Evolutionary conservation across 371 early-diverging fungal species (phyloP), one percentile per base, ranked within the genome.

Genomic region (Mortierella sp.): DNA sequence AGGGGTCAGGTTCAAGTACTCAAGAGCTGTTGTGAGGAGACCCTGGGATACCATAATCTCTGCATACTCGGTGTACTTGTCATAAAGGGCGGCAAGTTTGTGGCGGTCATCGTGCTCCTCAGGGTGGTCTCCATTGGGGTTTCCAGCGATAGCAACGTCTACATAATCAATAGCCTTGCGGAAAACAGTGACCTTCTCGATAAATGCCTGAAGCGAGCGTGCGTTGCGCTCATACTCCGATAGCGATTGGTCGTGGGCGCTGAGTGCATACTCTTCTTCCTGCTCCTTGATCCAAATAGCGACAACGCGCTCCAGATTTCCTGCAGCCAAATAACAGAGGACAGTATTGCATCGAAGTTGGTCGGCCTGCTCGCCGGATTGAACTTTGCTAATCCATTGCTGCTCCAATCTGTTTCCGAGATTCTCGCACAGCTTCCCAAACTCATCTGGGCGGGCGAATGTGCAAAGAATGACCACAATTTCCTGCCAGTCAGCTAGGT

Each of bases 131-230:
- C 76, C 76, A 31, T 85, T 83, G 45, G 84, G 83, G 13, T 86
- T 78, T 37, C 85, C 81, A 51, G 86, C 85, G 54, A 81, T 83
- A n/a, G 83, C 80, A 7, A 85, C 67, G 34, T 95, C 95, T 22
- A 91, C 89, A 83, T 91, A 97, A 37, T 91, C 89, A 65, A 97
- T 94, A 0, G 97, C 98, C 69, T 92, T 93, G 42, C 95, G 89
- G 89, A 96, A 96, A 19, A 98, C 92, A 10, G 96, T 90, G 22
- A 97, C 91, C 85, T 96, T 96, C 81, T 97, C 97, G 49, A 98
- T 89, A 53, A 97, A 83, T 45, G 87, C 80, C 60, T 97, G 97
- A 45, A 97, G 84, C 8, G 89, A 79, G 22, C 83, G 67, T 5
- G 85, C 86, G 29, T 86, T 89, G 26, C 84, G 84, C 34, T 85